phyloP scores from a whole-genome alignment of 768 basidiomycete species.

The Phylloporus scabripes region DNA sequence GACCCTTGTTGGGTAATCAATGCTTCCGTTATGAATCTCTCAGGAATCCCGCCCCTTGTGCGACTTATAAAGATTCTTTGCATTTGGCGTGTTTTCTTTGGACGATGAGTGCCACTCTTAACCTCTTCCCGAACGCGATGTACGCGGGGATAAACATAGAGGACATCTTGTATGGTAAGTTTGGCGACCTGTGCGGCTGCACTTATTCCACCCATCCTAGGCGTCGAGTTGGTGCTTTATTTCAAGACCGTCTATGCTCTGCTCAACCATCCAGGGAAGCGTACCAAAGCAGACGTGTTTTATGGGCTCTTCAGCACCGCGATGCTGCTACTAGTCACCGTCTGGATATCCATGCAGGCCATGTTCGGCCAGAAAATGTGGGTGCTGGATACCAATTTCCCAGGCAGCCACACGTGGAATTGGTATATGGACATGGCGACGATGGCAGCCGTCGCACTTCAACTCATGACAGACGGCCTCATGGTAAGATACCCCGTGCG shows the following conservation, averaged over 20 bases:
- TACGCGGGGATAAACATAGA: neutral
- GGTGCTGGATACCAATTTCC: neutral
- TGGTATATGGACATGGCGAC: neutral
- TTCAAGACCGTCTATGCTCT: neutral
- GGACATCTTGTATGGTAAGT: neutral
- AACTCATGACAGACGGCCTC: neutral
- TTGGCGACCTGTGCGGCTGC: no score
- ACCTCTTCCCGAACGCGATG: no score
- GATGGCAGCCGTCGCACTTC: neutral
- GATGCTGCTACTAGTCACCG: neutral
- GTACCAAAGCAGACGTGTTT: neutral
- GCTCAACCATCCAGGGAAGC: neutral
- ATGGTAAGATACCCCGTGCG: neutral
- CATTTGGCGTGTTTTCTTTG: no score
- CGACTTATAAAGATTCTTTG: no score
- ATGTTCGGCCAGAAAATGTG: neutral
- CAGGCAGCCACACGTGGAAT: no score
- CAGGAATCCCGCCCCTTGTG: no score
- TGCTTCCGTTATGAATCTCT: no score
- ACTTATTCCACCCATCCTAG: neutral
- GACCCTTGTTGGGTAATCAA: no score
- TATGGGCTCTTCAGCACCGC: neutral
- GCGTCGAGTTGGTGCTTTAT: neutral
- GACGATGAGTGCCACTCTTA: no score
- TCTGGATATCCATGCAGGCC: neutral